These are phyloP conservation scores for Ascochyta pisi DNA, from an alignment of 2,329 filamentous ascomycete species.

Conservation along the genomic window DNA sequence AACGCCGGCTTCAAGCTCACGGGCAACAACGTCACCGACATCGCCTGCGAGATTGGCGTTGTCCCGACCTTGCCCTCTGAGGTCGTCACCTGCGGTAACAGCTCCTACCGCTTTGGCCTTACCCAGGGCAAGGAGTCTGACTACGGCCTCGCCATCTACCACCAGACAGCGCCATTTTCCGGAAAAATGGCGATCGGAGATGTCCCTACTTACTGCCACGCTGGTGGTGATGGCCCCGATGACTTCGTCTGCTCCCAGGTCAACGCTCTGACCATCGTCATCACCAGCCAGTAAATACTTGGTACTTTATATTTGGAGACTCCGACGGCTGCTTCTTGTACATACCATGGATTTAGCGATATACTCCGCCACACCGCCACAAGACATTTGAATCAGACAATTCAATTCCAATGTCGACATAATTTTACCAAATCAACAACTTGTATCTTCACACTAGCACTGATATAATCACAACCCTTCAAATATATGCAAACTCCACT, in stretches of 20 bases:
- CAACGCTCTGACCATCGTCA: slow-evolving; percentile 19
- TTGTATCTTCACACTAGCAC: too few species aligned
- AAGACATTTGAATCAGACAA: not conserved
- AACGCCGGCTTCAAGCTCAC: slow-evolving; percentile 30
- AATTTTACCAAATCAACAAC: not conserved
- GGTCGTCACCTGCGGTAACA: slow-evolving; percentile 23
- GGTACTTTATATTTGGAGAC: not conserved
- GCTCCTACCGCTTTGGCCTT: slow-evolving; percentile 28
- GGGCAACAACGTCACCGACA: slow-evolving; percentile 23
- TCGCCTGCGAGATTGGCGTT: slow-evolving; percentile 19
- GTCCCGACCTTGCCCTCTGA: slow-evolving; percentile 22
- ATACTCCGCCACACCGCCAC: not conserved
- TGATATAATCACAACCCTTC: too few species aligned
- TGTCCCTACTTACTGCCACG: slow-evolving; percentile 29
- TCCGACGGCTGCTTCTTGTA: slow-evolving; percentile 4
- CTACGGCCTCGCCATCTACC: slow-evolving; percentile 24
- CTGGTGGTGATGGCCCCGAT: slow-evolving; percentile 26
- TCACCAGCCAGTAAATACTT: slow-evolving; percentile 7
- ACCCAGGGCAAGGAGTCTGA: slow-evolving; percentile 11
- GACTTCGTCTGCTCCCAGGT: slow-evolving; percentile 31
- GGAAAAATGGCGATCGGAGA: slow-evolving; percentile 20
- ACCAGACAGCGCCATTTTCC: slow-evolving; percentile 19
- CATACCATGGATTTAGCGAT: slow-evolving; percentile 12
- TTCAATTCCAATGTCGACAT: not conserved
- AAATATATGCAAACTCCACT: too few species aligned